Evolutionary conservation across 2,329 filamentous ascomycete genomes (phyloP).

Genomic region (Pyricularia sp.): DNA sequence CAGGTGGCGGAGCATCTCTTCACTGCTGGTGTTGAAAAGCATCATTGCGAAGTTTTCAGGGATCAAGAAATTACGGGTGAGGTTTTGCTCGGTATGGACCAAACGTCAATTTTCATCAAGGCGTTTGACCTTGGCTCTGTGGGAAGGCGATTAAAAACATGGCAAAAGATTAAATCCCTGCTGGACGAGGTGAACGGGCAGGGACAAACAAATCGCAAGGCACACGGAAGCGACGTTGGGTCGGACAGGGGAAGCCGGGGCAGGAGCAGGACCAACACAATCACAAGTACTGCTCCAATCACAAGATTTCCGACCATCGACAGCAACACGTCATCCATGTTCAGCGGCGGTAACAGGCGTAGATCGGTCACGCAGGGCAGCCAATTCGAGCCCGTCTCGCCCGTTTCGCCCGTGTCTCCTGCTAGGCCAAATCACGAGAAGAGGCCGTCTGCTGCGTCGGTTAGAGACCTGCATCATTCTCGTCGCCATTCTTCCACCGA

Average conservation of each 20-base stretch:
- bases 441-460: constrained; percentile 70
- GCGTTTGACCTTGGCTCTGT: constrained; percentile 91
- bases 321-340: constrained; percentile 33
- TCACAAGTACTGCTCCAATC: constrained; percentile 33
- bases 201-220: constrained; percentile 32
- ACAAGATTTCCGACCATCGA: constrained; percentile 28
- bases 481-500: constrained; percentile 84
- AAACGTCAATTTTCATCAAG: constrained; percentile 89
- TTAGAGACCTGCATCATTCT: constrained; percentile 74
- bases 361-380: constrained; percentile 41
- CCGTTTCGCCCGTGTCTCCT: constrained; percentile 30
- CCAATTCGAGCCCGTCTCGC: constrained; percentile 30
- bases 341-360: constrained; percentile 22
- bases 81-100: constrained; percentile 88
- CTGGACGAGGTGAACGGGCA: constrained; percentile 72
- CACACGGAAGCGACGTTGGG: constrained; percentile 49
- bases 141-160: constrained; percentile 80
- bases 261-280: constrained; percentile 48
- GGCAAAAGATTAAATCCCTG: constrained; percentile 89
- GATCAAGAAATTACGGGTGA: constrained; percentile 96
- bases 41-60: constrained; percentile 87
- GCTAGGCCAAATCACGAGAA: constrained; percentile 40
- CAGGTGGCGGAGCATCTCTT: constrained; percentile 87
- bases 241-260: constrained; percentile 29
- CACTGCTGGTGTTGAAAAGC: constrained; percentile 72